Evolutionary conservation across 192 early-diverging fungal genomes (phyloP).

Genomic region (Physocladia obscura): DNA sequence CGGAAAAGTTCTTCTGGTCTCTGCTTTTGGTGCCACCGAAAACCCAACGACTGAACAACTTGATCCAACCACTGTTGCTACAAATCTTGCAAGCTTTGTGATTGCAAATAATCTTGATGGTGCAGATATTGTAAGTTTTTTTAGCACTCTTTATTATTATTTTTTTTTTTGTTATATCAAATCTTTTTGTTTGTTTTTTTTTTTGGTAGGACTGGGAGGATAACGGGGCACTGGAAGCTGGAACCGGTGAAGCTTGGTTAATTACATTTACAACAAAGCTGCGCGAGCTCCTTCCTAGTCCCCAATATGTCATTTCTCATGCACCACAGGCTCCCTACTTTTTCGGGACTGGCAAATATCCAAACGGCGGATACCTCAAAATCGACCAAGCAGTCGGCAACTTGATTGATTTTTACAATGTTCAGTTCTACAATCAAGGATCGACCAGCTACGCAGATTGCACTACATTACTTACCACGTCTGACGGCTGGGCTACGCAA

Average conservation of each 20-base stretch:
- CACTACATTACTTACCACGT: conserved; percentile 17
- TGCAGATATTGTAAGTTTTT: no score
- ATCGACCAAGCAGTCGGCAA: conserved; percentile 33
- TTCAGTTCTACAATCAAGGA: conserved; percentile 44
- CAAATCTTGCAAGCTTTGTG: conserved; percentile 33
- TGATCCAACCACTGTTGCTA: conserved; percentile 28
- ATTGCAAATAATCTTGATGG: conserved; percentile 39
- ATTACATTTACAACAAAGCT: conserved; percentile 33
- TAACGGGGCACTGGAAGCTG: conserved; percentile 36
- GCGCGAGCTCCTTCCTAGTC: conserved; percentile 27
- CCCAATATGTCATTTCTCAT: conserved; percentile 34
- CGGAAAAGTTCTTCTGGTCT: conserved; percentile 34
- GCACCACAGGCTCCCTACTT: conserved; percentile 43
- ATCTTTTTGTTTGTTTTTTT: no score
- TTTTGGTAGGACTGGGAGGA: conserved; percentile 48
- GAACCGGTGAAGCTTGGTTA: conserved; percentile 38
- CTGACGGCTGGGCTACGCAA: conserved; percentile 27
- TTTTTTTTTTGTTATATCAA: no score
- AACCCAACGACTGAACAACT: conserved; percentile 29
- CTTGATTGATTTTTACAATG: conserved; percentile 42
- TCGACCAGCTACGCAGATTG: conserved; percentile 28
- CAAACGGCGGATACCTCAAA: conserved; percentile 37
- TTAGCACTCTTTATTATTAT: no score
- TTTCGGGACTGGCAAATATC: conserved; percentile 27
- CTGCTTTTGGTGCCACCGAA: conserved; percentile 42